phyloP scores from a whole-genome alignment of 768 basidiomycete genomes.

The Dictyophora rubrovolvata region DNA sequence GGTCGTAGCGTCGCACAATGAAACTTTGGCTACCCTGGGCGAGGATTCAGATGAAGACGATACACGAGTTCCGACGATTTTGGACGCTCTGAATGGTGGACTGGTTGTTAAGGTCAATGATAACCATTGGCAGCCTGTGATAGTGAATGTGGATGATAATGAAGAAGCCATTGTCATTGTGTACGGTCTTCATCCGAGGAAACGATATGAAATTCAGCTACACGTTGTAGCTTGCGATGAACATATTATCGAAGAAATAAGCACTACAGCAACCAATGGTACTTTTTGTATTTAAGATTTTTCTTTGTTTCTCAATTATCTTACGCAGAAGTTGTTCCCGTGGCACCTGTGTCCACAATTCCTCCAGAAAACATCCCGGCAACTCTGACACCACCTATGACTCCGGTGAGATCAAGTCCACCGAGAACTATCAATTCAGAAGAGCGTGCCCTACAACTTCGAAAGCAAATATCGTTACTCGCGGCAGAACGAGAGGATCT shows the following conservation, averaged over 20 bases:
- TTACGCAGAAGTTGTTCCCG: not conserved
- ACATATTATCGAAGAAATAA: conserved; percentile 50
- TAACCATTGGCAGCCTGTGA: conserved; percentile 66
- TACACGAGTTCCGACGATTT: conserved; percentile 36
- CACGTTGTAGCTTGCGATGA: conserved; percentile 57
- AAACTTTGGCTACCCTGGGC: conserved; percentile 15
- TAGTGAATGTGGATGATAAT: conserved; percentile 70
- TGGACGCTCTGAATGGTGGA: conserved; percentile 61
- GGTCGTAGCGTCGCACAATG: conserved; percentile 31
- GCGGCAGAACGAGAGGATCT: conserved; percentile 61
- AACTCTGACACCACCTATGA: conserved; percentile 15
- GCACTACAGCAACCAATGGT: conserved; percentile 28
- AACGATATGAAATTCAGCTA: conserved; percentile 85
- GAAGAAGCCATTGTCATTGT: conserved; percentile 84
- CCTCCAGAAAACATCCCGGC: conserved; percentile 10
- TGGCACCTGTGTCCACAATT: not conserved
- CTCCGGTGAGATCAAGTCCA: conserved; percentile 12
- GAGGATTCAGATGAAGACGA: conserved; percentile 19
- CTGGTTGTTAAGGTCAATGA: conserved; percentile 75
- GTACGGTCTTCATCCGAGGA: conserved; percentile 78
- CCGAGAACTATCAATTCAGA: conserved; percentile 43
- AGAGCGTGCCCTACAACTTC: conserved; percentile 56
- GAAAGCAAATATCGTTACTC: conserved; percentile 52
- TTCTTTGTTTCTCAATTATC: not conserved
- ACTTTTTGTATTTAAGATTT: not conserved